Evolutionary conservation across 345 rosid genomes (phyloP), one percentile per base, ranked within the genome.

Genomic region (Salix koriyanagi): DNA sequence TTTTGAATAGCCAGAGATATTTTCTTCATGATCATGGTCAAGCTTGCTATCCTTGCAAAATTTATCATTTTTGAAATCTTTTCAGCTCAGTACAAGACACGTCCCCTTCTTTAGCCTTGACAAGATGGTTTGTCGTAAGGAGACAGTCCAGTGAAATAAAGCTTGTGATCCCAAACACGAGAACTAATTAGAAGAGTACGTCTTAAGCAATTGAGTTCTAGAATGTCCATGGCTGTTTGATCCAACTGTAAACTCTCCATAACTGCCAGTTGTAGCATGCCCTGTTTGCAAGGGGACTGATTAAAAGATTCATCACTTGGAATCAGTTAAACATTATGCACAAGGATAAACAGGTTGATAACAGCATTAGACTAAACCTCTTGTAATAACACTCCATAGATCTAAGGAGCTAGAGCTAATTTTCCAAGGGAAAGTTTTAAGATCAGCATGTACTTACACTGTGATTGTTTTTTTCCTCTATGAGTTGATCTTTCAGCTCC

Each of bases 151-250:
- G 80, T 46, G 90, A 85, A 85, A 86, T 81, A 83, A 56, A 96
- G 93, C 82, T 85, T 94, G 46, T 82, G 85, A 79, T 89, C 90
- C 99, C 98, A 96, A 78, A 89, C 93, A 82, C 87, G 88, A 26
- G 93, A 85, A 70, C 88, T 88, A 76, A 91, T 85, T 78, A 94
- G 79, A 71, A 96, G 91, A 66, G 92, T 86, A 36, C 85, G 89
- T 73, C 93, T 91, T 79, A 90, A 26, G 5, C 86, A 84, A 82
- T 94, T 94, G 28, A 94, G 87, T 71, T 96, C 97, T 10, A 96
- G 82, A 80, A 94, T 91, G 87, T 96, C 98, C 44, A 91, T 67
- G 79, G 83, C 80, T 21, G 70, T 75, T 67, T 78, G 87, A 62
- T 78, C 84, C 23, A 71, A 70, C 76, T 82, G 87, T 25, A 86